phyloP scores from a whole-genome alignment of 202 grass and related monocot genomes.

The Hordeum pubiflorum region DNA sequence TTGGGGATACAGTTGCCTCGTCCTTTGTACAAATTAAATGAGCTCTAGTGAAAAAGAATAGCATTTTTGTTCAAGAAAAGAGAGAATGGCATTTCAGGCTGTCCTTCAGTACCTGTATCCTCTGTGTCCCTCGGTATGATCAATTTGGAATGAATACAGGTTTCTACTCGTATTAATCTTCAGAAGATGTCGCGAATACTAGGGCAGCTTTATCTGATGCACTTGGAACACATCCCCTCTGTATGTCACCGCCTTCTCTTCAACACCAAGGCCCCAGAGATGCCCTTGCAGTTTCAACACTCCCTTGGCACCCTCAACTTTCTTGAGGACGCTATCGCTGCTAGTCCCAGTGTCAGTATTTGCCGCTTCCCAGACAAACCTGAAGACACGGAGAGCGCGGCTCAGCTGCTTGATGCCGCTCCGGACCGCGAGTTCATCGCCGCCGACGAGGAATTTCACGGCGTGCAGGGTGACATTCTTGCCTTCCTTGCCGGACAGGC shows the following conservation, averaged over 20 bases:
- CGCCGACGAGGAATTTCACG: conserved; percentile 26
- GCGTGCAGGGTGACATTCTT: conserved; percentile 35
- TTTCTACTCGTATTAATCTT: background rate
- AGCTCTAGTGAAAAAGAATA: conserved; percentile 31
- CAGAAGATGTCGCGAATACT: background rate
- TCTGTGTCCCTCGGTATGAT: background rate
- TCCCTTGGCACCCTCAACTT: conserved; percentile 6
- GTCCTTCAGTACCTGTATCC: background rate
- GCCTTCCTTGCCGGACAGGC: conserved; percentile 20
- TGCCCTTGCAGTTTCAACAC: conserved; percentile 63
- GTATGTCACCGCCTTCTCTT: conserved; percentile 53
- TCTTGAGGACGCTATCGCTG: conserved; percentile 4
- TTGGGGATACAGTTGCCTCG: conserved; percentile 30
- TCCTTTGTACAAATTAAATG: conserved; percentile 41
- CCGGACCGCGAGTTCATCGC: conserved; percentile 34
- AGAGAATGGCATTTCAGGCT: conserved; percentile 28
- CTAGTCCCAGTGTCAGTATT: background rate
- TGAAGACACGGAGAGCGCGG: conserved; percentile 45
- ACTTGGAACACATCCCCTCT: conserved; percentile 61
- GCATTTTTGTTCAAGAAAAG: conserved; percentile 24
- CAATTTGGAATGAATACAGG: background rate
- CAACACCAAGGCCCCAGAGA: conserved; percentile 52
- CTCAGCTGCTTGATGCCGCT: conserved; percentile 48
- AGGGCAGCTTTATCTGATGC: conserved; percentile 42
- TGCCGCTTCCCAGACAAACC: conserved; percentile 69